Evolutionary conservation across 768 basidiomycete genomes (phyloP).

Genomic region (Hemileccinum rubropunctum): DNA sequence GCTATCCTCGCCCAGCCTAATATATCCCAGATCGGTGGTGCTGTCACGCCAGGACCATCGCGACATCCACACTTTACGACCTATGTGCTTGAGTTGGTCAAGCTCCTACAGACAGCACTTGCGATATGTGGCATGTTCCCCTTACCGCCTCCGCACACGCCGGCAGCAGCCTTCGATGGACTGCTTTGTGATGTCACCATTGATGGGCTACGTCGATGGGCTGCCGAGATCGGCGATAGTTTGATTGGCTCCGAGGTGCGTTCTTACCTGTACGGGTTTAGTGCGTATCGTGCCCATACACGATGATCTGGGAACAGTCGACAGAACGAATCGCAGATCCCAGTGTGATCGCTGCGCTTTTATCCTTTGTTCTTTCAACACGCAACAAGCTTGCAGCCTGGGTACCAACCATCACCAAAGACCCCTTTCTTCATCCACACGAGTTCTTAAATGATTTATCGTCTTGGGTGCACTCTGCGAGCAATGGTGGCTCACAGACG

Average conservation of each 20-base stretch:
- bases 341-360: slow-evolving; percentile 61
- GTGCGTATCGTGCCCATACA: background rate
- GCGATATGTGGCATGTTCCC: slow-evolving; percentile 68
- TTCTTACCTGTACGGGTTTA: slow-evolving; percentile 1
- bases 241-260: slow-evolving; percentile 59
- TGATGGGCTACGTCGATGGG: slow-evolving; percentile 69
- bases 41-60: slow-evolving; percentile 7
- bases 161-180: slow-evolving; percentile 46
- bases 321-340: slow-evolving; percentile 77
- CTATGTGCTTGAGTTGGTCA: slow-evolving; percentile 74
- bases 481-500: slow-evolving; percentile 15
- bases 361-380: slow-evolving; percentile 64
- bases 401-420: slow-evolving; percentile 53
- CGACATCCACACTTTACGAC: slow-evolving; percentile 49
- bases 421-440: slow-evolving; percentile 74
- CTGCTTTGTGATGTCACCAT: slow-evolving; percentile 77
- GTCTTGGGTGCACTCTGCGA: slow-evolving; percentile 21
- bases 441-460: slow-evolving; percentile 51
- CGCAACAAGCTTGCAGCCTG: slow-evolving; percentile 69
- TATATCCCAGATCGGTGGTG: slow-evolving; percentile 10
- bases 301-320: slow-evolving; percentile 42
- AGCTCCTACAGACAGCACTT: slow-evolving; percentile 68
- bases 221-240: slow-evolving; percentile 59
- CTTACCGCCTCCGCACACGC: slow-evolving; percentile 15
- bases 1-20: slow-evolving; percentile 13